These are phyloP conservation scores for Glaciozyma martinii DNA, from an alignment of 768 basidiomycete genomes.

Conservation along the genomic window DNA sequence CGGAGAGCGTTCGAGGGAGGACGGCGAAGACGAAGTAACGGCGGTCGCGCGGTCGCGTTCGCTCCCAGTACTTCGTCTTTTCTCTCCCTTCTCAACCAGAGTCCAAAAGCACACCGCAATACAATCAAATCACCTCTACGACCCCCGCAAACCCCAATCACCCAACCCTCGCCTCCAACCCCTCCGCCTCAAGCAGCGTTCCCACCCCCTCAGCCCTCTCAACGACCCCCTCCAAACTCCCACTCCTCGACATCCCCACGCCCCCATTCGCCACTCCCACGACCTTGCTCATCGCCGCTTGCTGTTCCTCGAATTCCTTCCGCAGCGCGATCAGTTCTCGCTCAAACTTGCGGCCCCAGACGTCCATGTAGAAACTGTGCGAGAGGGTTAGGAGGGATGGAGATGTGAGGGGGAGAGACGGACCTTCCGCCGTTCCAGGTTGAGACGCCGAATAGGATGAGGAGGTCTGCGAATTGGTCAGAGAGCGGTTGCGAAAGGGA, in stretches of 20 bases:
- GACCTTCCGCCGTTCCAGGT: slow-evolving; percentile 78
- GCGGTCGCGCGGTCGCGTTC: no score
- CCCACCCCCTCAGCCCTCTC: background rate
- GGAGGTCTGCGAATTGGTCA: slow-evolving; percentile 39
- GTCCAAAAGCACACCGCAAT: no score
- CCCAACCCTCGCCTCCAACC: no score
- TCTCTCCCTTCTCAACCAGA: no score
- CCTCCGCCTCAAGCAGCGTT: no score
- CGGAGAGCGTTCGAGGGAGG: no score
- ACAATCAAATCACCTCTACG: no score
- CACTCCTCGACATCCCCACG: background rate
- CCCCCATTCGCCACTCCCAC: background rate
- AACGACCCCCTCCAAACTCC: background rate
- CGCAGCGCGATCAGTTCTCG: slow-evolving; percentile 27
- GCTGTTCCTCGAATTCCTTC: slow-evolving; percentile 31
- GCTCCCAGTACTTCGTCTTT: no score
- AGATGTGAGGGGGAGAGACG: slow-evolving; percentile 1
- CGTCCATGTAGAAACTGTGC: slow-evolving; percentile 22
- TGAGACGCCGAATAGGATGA: slow-evolving; percentile 71
- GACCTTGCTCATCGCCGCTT: slow-evolving; percentile 15
- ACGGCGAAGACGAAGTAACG: no score
- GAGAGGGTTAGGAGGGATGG: background rate
- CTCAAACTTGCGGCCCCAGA: slow-evolving; percentile 24
- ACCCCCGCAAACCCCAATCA: no score
- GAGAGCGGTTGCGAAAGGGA: slow-evolving; percentile 60